Conservation (phyloP, 805 yeast species). For the Nakazawaea peltata region DNA sequence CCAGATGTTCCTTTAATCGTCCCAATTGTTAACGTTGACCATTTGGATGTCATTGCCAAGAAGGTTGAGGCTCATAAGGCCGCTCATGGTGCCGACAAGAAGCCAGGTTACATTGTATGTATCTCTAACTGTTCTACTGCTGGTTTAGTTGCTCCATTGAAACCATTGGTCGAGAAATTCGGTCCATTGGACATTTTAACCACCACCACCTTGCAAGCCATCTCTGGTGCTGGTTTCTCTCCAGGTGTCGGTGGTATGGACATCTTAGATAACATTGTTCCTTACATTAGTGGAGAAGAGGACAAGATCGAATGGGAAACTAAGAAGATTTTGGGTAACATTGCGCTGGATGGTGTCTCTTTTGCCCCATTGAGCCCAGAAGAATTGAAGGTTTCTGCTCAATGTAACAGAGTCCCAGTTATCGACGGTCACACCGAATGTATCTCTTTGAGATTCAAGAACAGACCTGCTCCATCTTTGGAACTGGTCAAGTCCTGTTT, state of each 20-base stretch:
- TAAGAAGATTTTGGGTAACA: conserved; percentile 78
- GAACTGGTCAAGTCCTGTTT: conserved; percentile 70
- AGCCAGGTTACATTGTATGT: conserved; percentile 83
- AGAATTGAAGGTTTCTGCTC: conserved; percentile 85
- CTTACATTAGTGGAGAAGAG: conserved; percentile 94
- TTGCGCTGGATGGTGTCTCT: conserved; percentile 42
- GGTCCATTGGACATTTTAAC: conserved; percentile 88
- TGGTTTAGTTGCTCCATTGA: conserved; percentile 92
- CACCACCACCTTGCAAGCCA: conserved; percentile 92
- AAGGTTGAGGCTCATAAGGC: conserved; percentile 45
- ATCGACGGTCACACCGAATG: conserved; percentile 98
- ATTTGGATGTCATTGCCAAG: conserved; percentile 63
- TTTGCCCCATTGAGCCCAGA: conserved; percentile 54
- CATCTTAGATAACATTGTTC: conserved; percentile 88
- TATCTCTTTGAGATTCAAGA: conserved; percentile 75
- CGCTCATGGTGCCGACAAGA: conserved; percentile 35
- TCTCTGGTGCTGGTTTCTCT: conserved; percentile 96
- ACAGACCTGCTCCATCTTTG: conserved; percentile 77
- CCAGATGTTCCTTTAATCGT: conserved; percentile 86
- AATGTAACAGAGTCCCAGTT: conserved; percentile 95
- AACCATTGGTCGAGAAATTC: conserved; percentile 82
- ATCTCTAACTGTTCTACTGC: conserved; percentile 98
- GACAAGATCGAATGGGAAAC: conserved; percentile 99
- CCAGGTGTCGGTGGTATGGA: conserved; percentile 98
- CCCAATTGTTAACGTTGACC: conserved; percentile 92